Evolutionary conservation across 257 asterid genomes (phyloP), one percentile per base, ranked within the genome.

Genomic region (Salvia hispanica): DNA sequence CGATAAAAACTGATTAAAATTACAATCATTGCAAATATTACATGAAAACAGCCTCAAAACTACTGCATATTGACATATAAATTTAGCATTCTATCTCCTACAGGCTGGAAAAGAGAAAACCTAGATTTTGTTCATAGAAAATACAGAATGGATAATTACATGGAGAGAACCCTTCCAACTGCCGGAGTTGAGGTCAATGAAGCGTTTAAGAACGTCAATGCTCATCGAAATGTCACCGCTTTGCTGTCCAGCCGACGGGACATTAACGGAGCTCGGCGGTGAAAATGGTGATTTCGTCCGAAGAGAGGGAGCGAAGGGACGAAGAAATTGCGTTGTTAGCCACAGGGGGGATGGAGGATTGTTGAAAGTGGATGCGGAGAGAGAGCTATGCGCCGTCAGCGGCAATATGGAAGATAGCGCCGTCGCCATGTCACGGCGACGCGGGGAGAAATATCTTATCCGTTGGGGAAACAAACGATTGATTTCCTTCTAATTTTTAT

Each of bases 81-180:
- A n/a, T n/a, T n/a, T n/a, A n/a, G n/a, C n/a, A n/a, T n/a, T n/a
- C n/a, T n/a, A n/a, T n/a, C n/a, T n/a, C n/a, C n/a, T n/a, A n/a
- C n/a, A n/a, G n/a, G n/a, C n/a, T n/a, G 21, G 16, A 36, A 7
- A 12, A 70, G 28, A 39, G 21, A 25, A 31, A 28, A 52, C 56
- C 57, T 6, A 15, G 46, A 6, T 9, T 2, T 37, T 15, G 36
- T 39, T 7, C 36, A 9, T 14, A 54, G 25, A 7, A 8, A 58
- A 3, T 10, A 18, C 40, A 63, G 66, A 72, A 52, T 31, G 21
- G 7, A 61, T 1, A 34, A 64, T 66, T 64, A 93, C 99, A 74
- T 88, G 82, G 80, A 93, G 88, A 70, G 94, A 81, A 74, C 97
- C 99, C 52, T 73, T 79, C 99, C 96, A 93, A 34, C 66, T 79